Evolutionary conservation across 768 basidiomycete genomes (phyloP).

Genomic region (Scleroderma citrinum): DNA sequence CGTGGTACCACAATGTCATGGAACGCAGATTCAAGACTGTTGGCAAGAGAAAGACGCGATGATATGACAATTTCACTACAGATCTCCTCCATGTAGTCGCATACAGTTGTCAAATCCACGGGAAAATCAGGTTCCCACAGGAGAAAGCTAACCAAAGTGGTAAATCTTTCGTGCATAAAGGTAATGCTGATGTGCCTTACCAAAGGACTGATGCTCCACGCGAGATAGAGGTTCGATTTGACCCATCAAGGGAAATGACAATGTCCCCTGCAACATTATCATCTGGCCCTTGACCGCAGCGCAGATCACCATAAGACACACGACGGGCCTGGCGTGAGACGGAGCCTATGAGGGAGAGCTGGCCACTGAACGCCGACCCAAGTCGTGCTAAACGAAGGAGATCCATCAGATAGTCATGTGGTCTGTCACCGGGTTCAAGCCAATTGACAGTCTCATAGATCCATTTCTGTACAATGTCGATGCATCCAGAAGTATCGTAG

Average conservation of each 20-base stretch:
- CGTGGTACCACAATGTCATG: conserved; percentile 49
- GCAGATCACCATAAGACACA: too few species aligned
- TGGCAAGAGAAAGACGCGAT: conserved; percentile 6
- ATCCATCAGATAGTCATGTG: not conserved
- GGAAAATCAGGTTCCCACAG: conserved; percentile 28
- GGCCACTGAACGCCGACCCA: not conserved
- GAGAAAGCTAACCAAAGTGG: conserved; percentile 36
- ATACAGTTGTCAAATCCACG: conserved; percentile 44
- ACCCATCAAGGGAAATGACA: too few species aligned
- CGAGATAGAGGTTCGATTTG: too few species aligned
- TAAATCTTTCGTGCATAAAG: too few species aligned
- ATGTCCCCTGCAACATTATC: too few species aligned
- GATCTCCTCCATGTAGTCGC: conserved; percentile 45
- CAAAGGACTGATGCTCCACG: too few species aligned
- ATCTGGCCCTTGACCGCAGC: not conserved
- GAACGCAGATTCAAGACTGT: conserved; percentile 14
- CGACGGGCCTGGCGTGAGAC: not conserved
- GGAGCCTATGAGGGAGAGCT: not conserved
- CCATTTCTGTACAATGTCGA: not conserved
- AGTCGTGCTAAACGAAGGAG: not conserved
- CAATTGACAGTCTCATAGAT: not conserved
- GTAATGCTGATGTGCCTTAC: too few species aligned
- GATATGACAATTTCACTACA: conserved; percentile 37
- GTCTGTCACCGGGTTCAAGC: not conserved
- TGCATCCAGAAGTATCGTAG: not conserved